Percentiles rank a stretch among this genome's conserved stretches.
phyloP scores from a whole-genome alignment of 1,139 yeast genomes.

The Suhomyces taliae region DNA sequence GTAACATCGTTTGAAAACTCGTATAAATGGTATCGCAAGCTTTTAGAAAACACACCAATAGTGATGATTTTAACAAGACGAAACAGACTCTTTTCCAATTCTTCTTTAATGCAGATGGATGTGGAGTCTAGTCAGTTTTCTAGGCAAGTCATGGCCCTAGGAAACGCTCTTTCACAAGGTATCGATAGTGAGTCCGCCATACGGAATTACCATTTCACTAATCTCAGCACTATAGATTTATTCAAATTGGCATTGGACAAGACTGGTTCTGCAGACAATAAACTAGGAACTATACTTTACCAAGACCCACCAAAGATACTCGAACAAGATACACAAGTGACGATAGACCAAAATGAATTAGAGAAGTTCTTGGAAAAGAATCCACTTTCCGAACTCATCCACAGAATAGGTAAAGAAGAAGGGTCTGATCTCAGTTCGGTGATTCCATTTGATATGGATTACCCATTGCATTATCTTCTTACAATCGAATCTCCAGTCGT shows the following conservation, averaged over 20 bases:
- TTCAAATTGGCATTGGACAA: slow-evolving; percentile 28
- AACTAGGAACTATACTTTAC: not conserved
- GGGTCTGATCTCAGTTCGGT: slow-evolving; percentile 2
- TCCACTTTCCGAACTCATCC: not conserved
- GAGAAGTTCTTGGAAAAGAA: not conserved
- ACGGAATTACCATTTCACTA: slow-evolving; percentile 33
- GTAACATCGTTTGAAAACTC: slow-evolving; percentile 17
- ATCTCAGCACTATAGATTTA: slow-evolving; percentile 29
- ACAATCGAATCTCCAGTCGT: slow-evolving; percentile 31
- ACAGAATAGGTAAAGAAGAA: not conserved
- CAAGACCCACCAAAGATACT: not conserved
- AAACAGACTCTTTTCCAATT: slow-evolving; percentile 30
- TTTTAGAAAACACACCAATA: slow-evolving; percentile 34
- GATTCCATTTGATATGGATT: slow-evolving; percentile 36
- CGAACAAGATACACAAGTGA: not conserved
- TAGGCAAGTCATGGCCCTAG: slow-evolving; percentile 14
- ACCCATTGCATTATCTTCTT: slow-evolving; percentile 27
- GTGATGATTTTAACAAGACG: slow-evolving; percentile 31
- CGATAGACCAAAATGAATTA: not conserved
- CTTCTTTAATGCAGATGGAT: slow-evolving; percentile 24
- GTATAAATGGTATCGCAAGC: slow-evolving; percentile 30
- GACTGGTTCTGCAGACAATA: not conserved
- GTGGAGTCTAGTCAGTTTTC: not conserved
- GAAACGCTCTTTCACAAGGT: slow-evolving; percentile 6
- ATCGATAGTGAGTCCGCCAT: slow-evolving; percentile 5